Base-by-base conservation (phyloP, 2,329 filamentous ascomycete genomes). In the Venturia pyrina region DNA sequence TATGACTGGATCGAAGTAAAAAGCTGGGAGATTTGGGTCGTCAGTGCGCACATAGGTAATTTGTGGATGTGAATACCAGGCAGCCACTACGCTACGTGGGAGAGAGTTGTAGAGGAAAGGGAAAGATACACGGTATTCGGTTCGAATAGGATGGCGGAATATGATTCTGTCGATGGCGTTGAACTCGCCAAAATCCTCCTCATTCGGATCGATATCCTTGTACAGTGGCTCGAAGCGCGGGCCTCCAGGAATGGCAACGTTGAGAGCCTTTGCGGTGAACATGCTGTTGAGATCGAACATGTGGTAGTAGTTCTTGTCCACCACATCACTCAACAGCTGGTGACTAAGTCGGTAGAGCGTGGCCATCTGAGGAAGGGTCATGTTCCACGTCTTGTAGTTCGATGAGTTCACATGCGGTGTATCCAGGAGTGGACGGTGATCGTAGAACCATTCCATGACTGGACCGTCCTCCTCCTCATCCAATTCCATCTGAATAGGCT, bases 151-250 rank as follows among this genome's bases (percentile, higher is more conserved):
- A 60, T 90, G 89, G 69, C 95, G 89, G 83, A 99, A 99, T 70
- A 99, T 99, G 78, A 99, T 99, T 71, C 96, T 91, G 73, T 99
- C 95, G 72, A 99, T 99, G 43, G 95, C 95, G 74, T 99, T 99
- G 83, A 99, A 99, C 77, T 99, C 95, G 77, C 95, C 95, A 78
- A 99, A 99, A 74, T 99, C 95, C 76, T 99, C 95, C 71, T 98
- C 93, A 72, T 99, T 99, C 1, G 95, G 95, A 75, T 99, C 93
- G 68, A 99, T 93, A 72, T 99, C 95, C 78, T 99, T 99, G 82
- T 97, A 99, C 24, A 99, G 77, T 32, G 95, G 95, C 77, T 99
- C 95, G 69, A 99, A 99, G 40, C 95, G 88, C 68, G 95, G 95
- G 11, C 95, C 96, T 74, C 95, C 95, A n/a, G 95, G 95, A 65